Percentiles rank a stretch among this genome's conserved stretches.
Evolutionary conservation across 1,284 basidiomycete species (phyloP).

Genomic region (Bondarzewia mesenterica): DNA sequence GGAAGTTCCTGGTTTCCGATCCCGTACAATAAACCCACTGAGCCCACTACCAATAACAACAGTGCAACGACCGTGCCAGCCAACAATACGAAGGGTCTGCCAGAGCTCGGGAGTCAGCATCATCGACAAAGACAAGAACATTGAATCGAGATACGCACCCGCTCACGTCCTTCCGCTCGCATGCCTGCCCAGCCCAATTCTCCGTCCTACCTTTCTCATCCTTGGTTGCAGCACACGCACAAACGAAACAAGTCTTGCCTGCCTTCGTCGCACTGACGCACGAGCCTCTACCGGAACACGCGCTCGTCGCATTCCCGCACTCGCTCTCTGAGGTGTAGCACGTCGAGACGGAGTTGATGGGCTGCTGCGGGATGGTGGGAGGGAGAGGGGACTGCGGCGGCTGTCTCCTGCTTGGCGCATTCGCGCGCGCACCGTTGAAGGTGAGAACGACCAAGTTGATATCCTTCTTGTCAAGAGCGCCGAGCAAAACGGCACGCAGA

Average conservation of each 20-base stretch:
- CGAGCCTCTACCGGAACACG: slow-evolving; percentile 63
- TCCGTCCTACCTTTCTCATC: slow-evolving; percentile 43
- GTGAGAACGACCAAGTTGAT: slow-evolving; percentile 49
- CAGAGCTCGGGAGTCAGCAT: slow-evolving; percentile 4
- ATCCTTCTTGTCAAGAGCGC: slow-evolving; percentile 28
- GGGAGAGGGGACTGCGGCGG: slow-evolving; percentile 46
- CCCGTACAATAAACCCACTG: slow-evolving; percentile 55
- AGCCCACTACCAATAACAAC: slow-evolving; percentile 56
- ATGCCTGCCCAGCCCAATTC: slow-evolving; percentile 65
- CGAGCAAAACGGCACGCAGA: slow-evolving; percentile 36
- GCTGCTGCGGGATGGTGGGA: slow-evolving; percentile 40
- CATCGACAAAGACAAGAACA: not conserved
- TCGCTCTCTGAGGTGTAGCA: slow-evolving; percentile 49
- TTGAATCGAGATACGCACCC: slow-evolving; percentile 38
- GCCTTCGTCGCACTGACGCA: slow-evolving; percentile 54
- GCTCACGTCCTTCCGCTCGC: slow-evolving; percentile 73
- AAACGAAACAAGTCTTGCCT: slow-evolving; percentile 66
- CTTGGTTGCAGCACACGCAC: slow-evolving; percentile 52
- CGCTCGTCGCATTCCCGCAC: slow-evolving; percentile 54
- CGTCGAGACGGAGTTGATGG: slow-evolving; percentile 52
- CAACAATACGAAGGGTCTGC: slow-evolving; percentile 65
- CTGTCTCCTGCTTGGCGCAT: not conserved
- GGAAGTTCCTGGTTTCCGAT: slow-evolving; percentile 59
- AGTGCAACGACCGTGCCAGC: slow-evolving; percentile 59
- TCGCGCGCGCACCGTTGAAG: not conserved